Conservation (phyloP, 352 stramenopile genomes). For the Halophytophthora batemanensis region DNA sequence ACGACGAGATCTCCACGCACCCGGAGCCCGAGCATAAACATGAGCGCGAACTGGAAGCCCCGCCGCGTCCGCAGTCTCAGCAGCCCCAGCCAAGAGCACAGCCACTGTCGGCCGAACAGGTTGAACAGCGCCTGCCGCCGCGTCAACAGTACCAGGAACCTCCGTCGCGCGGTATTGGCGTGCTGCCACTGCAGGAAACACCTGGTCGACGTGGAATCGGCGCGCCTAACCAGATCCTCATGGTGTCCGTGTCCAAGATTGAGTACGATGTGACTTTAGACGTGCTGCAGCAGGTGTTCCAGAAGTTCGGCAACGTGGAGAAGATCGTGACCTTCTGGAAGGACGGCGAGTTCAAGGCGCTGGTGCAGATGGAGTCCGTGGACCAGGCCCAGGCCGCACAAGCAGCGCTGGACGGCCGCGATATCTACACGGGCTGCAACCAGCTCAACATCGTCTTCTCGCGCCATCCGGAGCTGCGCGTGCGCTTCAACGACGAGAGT, state of each 20-base stretch:
- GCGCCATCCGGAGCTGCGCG: slow-evolving; percentile 57
- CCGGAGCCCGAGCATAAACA: slow-evolving; percentile 30
- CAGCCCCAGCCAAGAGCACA: slow-evolving; percentile 7
- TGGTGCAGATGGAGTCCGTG: slow-evolving; percentile 77
- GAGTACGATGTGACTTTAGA: slow-evolving; percentile 82
- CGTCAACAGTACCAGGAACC: background rate
- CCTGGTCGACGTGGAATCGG: slow-evolving; percentile 36
- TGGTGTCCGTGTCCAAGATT: slow-evolving; percentile 79
- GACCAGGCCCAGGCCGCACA: slow-evolving; percentile 71
- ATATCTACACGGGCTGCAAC: slow-evolving; percentile 88
- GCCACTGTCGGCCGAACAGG: background rate
- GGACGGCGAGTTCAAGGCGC: slow-evolving; percentile 76
- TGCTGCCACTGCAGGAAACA: slow-evolving; percentile 17
- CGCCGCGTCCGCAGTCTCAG: slow-evolving; percentile 19
- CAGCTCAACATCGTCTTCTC: slow-evolving; percentile 79
- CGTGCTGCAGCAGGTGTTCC: slow-evolving; percentile 80
- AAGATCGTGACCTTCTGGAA: slow-evolving; percentile 86
- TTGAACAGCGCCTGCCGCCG: slow-evolving; percentile 13
- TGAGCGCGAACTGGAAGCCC: too few relatives aligned
- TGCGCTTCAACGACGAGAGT: slow-evolving; percentile 76
- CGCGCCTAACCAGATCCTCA: slow-evolving; percentile 63
- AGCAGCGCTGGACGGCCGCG: slow-evolving; percentile 64
- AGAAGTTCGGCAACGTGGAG: slow-evolving; percentile 81
- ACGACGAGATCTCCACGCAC: slow-evolving; percentile 53
- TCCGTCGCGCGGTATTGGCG: background rate